Evolutionary conservation across 1,284 basidiomycete genomes (phyloP).

Genomic region (Leccinum ponderosum): DNA sequence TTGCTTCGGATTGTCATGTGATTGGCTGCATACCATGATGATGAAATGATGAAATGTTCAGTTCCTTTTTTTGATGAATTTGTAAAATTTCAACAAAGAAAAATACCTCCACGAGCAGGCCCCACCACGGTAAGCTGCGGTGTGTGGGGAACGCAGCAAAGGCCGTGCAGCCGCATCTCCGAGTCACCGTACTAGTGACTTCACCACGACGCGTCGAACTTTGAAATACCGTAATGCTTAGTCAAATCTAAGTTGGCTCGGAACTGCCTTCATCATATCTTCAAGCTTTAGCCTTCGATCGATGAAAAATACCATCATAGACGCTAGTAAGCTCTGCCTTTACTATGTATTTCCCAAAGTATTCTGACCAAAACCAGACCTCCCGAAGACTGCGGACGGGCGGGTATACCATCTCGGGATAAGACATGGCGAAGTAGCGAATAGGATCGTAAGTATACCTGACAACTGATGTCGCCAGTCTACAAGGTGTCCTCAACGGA

Average conservation of each 20-base stretch:
- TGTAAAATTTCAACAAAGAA: neutral
- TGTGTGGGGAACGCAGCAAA: slow-evolving; percentile 1
- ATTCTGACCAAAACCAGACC: slow-evolving; percentile 48
- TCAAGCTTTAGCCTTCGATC: neutral
- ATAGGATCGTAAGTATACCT: slow-evolving; percentile 64
- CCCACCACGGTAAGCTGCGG: neutral
- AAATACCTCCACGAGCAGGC: neutral
- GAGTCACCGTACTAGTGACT: neutral
- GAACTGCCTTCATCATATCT: neutral
- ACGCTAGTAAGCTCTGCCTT: slow-evolving; percentile 30
- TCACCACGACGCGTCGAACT: neutral
- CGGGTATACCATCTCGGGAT: slow-evolving; percentile 81
- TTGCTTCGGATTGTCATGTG: neutral
- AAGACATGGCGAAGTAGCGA: slow-evolving; percentile 74
- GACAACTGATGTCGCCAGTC: neutral
- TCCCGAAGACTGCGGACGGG: slow-evolving; percentile 67
- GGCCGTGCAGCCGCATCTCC: neutral
- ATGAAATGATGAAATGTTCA: neutral
- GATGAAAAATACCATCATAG: slow-evolving; percentile 28
- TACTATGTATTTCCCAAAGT: neutral
- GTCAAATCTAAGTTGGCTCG: slow-evolving; percentile 10
- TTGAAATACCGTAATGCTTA: slow-evolving; percentile 10
- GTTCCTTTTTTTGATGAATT: neutral
- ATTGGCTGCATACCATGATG: neutral
- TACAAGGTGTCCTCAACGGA: slow-evolving; percentile 1